phyloP scores from a whole-genome alignment of 768 basidiomycete species.

The Calocybe cyanea region DNA sequence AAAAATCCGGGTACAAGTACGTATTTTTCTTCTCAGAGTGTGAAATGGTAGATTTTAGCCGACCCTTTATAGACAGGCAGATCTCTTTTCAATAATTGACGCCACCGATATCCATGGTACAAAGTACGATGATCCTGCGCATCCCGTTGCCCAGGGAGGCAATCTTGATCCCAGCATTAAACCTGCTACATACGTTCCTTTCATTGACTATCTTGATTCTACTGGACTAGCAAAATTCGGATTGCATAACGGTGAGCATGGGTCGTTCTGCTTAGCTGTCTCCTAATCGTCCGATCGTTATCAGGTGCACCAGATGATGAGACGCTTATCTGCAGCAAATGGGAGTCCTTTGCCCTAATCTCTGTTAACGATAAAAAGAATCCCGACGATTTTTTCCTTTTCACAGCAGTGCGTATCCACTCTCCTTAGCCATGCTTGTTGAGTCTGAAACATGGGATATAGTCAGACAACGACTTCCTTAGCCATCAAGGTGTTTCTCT shows the following conservation, averaged over 20 bases:
- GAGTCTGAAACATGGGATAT: neutral
- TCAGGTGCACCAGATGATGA: constrained; percentile 45
- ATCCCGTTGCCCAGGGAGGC: constrained; percentile 49
- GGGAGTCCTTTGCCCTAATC: constrained; percentile 57
- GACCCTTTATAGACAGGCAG: constrained; percentile 41
- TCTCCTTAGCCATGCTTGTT: neutral
- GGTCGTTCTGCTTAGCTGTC: neutral
- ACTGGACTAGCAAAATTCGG: constrained; percentile 58
- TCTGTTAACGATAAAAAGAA: constrained; percentile 10
- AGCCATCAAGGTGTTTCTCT: constrained; percentile 45
- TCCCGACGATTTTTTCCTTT: constrained; percentile 16
- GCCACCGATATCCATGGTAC: constrained; percentile 63
- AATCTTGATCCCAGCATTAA: constrained; percentile 41
- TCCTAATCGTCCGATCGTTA: neutral
- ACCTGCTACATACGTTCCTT: constrained; percentile 52
- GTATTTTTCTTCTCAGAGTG: neutral
- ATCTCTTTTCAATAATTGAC: constrained; percentile 51
- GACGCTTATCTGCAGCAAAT: constrained; percentile 59
- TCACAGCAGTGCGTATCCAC: constrained; percentile 13
- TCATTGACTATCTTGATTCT: constrained; percentile 52
- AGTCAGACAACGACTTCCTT: constrained; percentile 64
- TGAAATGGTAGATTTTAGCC: too few species aligned
- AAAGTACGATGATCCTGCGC: constrained; percentile 48
- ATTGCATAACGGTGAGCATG: constrained; percentile 46
- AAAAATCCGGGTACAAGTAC: constrained; percentile 51